Conservation (phyloP, 2,329 filamentous ascomycete genomes). For the Fusarium tricinctum region DNA sequence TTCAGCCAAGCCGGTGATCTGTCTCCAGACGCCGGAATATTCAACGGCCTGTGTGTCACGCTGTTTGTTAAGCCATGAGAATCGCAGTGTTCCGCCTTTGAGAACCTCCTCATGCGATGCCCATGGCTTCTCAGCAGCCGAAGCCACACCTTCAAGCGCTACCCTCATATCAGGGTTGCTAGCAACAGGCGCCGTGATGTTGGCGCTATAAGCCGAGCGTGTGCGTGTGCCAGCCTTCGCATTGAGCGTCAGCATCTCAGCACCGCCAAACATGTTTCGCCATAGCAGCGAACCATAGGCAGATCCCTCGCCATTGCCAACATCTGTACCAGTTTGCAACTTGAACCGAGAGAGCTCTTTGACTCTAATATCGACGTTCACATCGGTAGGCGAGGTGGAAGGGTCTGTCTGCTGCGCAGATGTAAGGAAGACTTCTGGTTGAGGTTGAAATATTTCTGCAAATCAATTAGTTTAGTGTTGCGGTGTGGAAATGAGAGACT, state of each 20-base stretch:
- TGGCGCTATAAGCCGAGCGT: conserved; percentile 89
- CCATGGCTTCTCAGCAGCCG: conserved; percentile 90
- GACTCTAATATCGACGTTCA: conserved; percentile 87
- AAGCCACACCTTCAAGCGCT: conserved; percentile 84
- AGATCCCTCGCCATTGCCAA: conserved; percentile 93
- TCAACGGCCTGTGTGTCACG: conserved; percentile 82
- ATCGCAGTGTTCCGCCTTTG: conserved; percentile 80
- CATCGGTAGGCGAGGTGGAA: conserved; percentile 78
- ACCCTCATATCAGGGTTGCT: conserved; percentile 86
- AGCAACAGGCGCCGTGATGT: conserved; percentile 84
- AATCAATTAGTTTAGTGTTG: conserved; percentile 44
- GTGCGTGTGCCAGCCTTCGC: conserved; percentile 92
- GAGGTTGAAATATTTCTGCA: conserved; percentile 86
- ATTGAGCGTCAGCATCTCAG: conserved; percentile 88
- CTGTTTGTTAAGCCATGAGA: conserved; percentile 77
- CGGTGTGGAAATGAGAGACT: conserved; percentile 36
- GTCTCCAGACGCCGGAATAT: conserved; percentile 88
- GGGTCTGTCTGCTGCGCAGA: conserved; percentile 77
- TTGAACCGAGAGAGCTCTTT: conserved; percentile 86
- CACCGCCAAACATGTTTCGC: conserved; percentile 94
- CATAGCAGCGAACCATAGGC: conserved; percentile 89
- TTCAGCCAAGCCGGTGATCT: conserved; percentile 82
- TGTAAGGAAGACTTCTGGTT: conserved; percentile 86
- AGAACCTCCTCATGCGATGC: conserved; percentile 93
- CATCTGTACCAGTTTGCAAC: conserved; percentile 93